Evolutionary conservation across 805 yeast genomes (phyloP).

Genomic region (Starmerella etchellsii): DNA sequence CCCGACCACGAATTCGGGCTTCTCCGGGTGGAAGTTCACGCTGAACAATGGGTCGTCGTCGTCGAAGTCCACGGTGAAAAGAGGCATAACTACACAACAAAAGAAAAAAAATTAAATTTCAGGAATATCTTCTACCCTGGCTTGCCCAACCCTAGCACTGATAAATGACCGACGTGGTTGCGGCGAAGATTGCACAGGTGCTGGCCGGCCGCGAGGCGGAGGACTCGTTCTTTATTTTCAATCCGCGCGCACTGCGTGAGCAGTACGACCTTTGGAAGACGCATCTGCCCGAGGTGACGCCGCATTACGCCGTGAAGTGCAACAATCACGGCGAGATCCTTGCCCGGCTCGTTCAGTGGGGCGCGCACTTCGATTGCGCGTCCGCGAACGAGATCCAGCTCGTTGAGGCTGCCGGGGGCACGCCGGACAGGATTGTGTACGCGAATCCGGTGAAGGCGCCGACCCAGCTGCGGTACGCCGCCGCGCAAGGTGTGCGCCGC

Average conservation of each 20-base stretch:
- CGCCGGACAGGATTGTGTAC: constrained; percentile 58
- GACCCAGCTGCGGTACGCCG: constrained; percentile 64
- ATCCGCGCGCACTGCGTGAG: constrained; percentile 56
- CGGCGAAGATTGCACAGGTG: constrained; percentile 2
- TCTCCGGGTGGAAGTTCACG: constrained; percentile 63
- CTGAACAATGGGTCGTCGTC: constrained; percentile 42
- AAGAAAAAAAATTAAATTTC: neutral
- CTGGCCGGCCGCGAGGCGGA: constrained; percentile 28
- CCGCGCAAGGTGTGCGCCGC: constrained; percentile 40
- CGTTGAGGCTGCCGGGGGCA: constrained; percentile 38
- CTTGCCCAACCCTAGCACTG: neutral
- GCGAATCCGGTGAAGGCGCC: constrained; percentile 93
- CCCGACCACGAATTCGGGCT: constrained; percentile 53
- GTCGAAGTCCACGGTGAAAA: constrained; percentile 22
- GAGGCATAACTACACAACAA: constrained; percentile 6
- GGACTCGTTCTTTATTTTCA: constrained; percentile 80
- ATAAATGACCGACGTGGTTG: neutral
- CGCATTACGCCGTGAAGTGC: constrained; percentile 93
- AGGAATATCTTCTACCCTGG: neutral
- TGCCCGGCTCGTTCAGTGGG: constrained; percentile 42
- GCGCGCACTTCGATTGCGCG: constrained; percentile 86
- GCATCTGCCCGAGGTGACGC: constrained; percentile 59
- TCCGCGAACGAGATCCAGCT: constrained; percentile 69
- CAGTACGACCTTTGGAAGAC: constrained; percentile 51
- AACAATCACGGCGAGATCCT: constrained; percentile 60